phyloP scores from a whole-genome alignment of 2,329 filamentous ascomycete species.

The Alternaria hordeiaustralica region DNA sequence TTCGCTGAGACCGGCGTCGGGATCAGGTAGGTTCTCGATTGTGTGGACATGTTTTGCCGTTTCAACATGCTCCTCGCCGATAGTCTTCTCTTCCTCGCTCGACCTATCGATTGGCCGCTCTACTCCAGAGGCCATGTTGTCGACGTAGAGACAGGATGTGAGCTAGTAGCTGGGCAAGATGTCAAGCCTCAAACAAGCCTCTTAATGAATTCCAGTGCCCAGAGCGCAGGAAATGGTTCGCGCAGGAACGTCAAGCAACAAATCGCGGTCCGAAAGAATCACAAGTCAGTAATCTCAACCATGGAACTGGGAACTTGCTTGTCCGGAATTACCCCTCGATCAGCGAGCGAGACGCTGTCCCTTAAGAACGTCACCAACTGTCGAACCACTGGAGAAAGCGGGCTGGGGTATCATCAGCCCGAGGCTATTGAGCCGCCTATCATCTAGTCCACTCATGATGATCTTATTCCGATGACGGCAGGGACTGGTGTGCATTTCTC shows the following conservation, averaged over 20 bases:
- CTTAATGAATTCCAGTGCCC: not conserved
- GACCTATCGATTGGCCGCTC: constrained; percentile 27
- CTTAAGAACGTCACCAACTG: constrained; percentile 3
- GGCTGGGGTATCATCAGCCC: constrained; percentile 14
- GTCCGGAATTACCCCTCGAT: not conserved
- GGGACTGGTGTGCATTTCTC: not conserved
- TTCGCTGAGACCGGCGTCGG: constrained; percentile 69
- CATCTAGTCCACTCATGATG: not conserved
- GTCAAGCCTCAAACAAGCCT: not conserved
- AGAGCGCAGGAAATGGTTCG: not conserved
- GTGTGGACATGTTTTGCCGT: constrained; percentile 14
- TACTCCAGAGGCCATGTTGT: constrained; percentile 28
- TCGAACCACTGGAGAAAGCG: not conserved
- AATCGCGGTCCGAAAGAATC: not conserved
- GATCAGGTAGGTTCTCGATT: constrained; percentile 53
- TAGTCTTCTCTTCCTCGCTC: constrained; percentile 29
- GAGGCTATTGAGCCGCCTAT: constrained; percentile 19
- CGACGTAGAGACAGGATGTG: not conserved
- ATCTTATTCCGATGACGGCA: not conserved
- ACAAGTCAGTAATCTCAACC: not conserved
- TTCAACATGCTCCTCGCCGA: constrained; percentile 18
- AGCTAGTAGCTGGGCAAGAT: not conserved
- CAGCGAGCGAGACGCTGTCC: not conserved
- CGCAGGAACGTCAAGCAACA: not conserved
- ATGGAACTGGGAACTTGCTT: not conserved